Conservation (phyloP, 2,329 filamentous ascomycete genomes). For the Nemania sp. region DNA sequence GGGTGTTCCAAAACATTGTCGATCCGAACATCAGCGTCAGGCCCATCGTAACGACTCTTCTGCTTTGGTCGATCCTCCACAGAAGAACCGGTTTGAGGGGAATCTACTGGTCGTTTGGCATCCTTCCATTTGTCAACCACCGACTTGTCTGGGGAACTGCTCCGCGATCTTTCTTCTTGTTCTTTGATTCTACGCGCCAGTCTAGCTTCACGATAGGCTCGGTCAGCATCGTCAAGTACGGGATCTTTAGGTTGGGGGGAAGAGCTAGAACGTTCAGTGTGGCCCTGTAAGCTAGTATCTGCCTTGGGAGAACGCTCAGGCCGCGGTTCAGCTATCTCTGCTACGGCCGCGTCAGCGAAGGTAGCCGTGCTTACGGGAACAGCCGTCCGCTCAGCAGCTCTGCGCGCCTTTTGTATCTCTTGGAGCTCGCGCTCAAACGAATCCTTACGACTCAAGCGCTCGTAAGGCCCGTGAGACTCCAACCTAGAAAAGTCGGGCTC, state of each 20-base stretch:
- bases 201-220: conserved; percentile 67
- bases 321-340: conserved; percentile 55
- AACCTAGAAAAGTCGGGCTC: conserved; percentile 62
- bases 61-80: conserved; percentile 56
- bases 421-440: conserved; percentile 62
- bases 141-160: conserved; percentile 64
- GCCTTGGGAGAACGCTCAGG: conserved; percentile 49
- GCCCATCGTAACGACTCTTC: conserved; percentile 66
- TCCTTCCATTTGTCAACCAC: conserved; percentile 67
- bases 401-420: conserved; percentile 58
- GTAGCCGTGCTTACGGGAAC: conserved; percentile 61
- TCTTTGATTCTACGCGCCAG: conserved; percentile 66
- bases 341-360: conserved; percentile 60
- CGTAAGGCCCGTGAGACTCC: conserved; percentile 45
- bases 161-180: conserved; percentile 66
- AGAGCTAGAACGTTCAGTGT: conserved; percentile 50
- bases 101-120: conserved; percentile 53
- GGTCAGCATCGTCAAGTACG: conserved; percentile 69
- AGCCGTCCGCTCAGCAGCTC: conserved; percentile 62
- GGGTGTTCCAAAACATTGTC: conserved; percentile 69
- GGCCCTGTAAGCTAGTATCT: conserved; percentile 52
- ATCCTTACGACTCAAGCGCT: conserved; percentile 62
- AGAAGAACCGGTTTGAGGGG: conserved; percentile 64
- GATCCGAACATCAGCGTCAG: conserved; percentile 73
- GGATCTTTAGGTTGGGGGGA: conserved; percentile 54